Base-by-base conservation (phyloP, 257 asterid species). In the Paulownia fortunei region DNA sequence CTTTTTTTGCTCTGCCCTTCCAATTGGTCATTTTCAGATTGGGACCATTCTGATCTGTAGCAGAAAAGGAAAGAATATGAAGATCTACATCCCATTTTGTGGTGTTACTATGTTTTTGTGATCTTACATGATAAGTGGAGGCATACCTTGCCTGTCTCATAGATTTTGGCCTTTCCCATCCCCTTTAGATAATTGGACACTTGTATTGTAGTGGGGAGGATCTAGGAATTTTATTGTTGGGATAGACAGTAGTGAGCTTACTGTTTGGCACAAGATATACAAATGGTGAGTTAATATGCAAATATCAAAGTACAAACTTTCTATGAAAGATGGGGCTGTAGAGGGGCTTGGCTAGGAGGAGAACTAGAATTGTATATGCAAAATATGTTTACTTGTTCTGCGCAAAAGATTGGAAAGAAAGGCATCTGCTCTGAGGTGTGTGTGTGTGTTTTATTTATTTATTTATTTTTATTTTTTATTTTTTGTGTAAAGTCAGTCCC, bases 81-180 rank as follows among this genome's bases (percentile, higher is more conserved):
- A n/a, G 51, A 47, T 56, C 12, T 16, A 18, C 36, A 26, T 56
- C 67, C 46, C 27, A 64, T 64, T 76, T 54, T 19, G 24, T 0
- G 52, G 27, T 68, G 70, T 51, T 41, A 42, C 23, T 68, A 41
- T 16, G 59, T 8, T 76, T 52, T 42, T 76, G 15, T 52, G 74
- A 41, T 76, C 32, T 41, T 77, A 46, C 71, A 26, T 7, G 26
- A 24, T 42, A 27, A 24, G 59, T 4, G 41, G 47, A 49, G n/a
- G 18, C 32, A 10, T n/a, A 32, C 32, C 16, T 70, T 27, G 63
- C 32, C 11, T 42, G 41, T 24, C 24, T 64, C 5, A 4, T 16
- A 30, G 15, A n/a, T 64, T 18, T 76, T 65, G 23, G 66, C 18
- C 24, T 47, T 66, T 52, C 36, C 19, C 47, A 27, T 42, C 56